A percentile compares a stretch with the other conserved stretches of the same genome.
Evolutionary conservation across 768 basidiomycete genomes (phyloP).

Genomic region (Russula dissimulans): DNA sequence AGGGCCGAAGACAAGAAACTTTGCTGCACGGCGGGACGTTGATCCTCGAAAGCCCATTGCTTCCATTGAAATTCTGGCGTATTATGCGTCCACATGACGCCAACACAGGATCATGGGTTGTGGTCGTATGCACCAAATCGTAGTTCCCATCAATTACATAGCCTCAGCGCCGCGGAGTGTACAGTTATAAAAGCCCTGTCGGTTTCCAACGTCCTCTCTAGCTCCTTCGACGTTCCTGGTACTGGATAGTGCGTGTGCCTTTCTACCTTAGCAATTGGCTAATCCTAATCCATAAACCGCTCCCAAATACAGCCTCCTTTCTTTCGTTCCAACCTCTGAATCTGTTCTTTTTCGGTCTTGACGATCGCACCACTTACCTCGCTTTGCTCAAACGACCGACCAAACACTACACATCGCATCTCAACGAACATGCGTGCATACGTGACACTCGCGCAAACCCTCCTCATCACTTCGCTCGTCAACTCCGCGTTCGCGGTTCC

Average conservation of each 20-base stretch:
- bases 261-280: background rate
- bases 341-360: background rate
- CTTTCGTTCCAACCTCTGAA: background rate
- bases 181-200: background rate
- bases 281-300: background rate
- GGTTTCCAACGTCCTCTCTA: background rate
- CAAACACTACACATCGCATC: no score
- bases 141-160: background rate
- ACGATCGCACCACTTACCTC: no score
- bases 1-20: no score
- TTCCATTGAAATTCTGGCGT: no score
- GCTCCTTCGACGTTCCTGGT: background rate
- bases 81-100: no score
- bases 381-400: no score
- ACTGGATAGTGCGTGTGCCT: conserved; percentile 2
- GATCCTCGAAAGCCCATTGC: no score
- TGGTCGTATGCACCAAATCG: no score
- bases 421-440: background rate
- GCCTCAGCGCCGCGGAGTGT: background rate
- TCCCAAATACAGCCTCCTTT: background rate
- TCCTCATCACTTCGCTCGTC: background rate
- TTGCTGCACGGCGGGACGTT: no score
- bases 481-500: background rate
- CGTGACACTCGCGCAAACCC: background rate
- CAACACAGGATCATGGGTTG: no score